Base-by-base conservation (phyloP, 148 eudicot species). In the Fagopyrum tataricum region DNA sequence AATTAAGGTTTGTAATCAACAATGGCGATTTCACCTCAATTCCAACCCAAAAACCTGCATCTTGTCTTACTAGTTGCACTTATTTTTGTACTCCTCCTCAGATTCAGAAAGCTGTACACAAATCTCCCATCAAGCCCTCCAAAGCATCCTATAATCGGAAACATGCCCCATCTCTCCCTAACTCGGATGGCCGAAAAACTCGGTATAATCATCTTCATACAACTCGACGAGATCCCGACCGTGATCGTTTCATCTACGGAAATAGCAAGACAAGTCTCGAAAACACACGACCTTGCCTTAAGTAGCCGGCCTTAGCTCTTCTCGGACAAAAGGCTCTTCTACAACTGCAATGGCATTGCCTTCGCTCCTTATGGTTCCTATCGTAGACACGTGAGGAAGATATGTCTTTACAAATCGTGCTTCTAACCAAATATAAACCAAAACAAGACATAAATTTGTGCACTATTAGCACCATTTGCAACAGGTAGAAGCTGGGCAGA, bases 401-500 rank as follows among this genome's bases (percentile, higher is more conserved):
- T 86, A 17, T 76, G 78, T n/a, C n/a, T n/a, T n/a, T n/a, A n/a
- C n/a, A n/a, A n/a, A n/a, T n/a, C n/a, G n/a, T n/a, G n/a, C n/a
- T n/a, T n/a, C n/a, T n/a, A n/a, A n/a, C n/a, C n/a, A n/a, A n/a
- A n/a, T n/a, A n/a, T n/a, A n/a, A n/a, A n/a, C n/a, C n/a, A n/a
- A n/a, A n/a, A n/a, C n/a, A n/a, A n/a, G n/a, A n/a, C n/a, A n/a
- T n/a, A n/a, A n/a, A n/a, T n/a, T n/a, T n/a, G n/a, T n/a, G 97
- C 99, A 87, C 87, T 90, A 79, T 87, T 95, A 67, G 99, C 99
- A 80, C 97, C 99, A 90, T 87, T 90, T 47, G 99, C 99, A 78
- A 97, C 99, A 77, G 99, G 97, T 67, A 91, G 82, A 79, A 95
- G 99, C 81, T 91, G 99, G 24, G 94, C 99, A 70, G 97, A 91